A percentile compares a stretch with the other conserved stretches of the same genome.
phyloP scores from a whole-genome alignment of 2,329 filamentous ascomycete species.

The Diaporthe humulicola region DNA sequence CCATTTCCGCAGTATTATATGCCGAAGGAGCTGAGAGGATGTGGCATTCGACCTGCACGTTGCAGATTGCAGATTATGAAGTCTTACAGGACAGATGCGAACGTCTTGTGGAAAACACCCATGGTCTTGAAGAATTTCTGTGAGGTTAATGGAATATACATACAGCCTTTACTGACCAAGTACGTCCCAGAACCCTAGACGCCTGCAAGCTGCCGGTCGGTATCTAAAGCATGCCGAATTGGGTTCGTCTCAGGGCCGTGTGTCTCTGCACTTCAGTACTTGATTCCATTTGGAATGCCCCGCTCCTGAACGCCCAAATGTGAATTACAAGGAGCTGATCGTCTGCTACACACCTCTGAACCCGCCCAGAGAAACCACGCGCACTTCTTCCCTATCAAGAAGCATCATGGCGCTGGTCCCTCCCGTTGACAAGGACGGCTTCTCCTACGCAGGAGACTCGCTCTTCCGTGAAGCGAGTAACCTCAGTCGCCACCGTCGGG shows the following conservation, averaged over 20 bases:
- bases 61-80: neutral
- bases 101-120: neutral
- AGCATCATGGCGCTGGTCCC: slow-evolving; percentile 43
- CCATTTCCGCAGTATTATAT: neutral
- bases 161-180: neutral
- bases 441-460: slow-evolving; percentile 57
- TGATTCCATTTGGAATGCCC: neutral
- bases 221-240: too few relatives aligned
- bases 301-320: neutral
- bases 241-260: neutral
- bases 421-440: slow-evolving; percentile 52
- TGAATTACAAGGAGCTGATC: neutral
- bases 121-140: neutral
- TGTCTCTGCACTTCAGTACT: neutral
- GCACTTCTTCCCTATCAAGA: too few relatives aligned
- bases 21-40: neutral
- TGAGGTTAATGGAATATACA: too few relatives aligned
- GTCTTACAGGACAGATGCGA: too few relatives aligned
- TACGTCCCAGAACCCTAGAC: neutral
- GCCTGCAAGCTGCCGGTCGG: neutral
- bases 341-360: neutral
- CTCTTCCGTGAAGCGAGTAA: slow-evolving; percentile 60
- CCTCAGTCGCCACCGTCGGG: slow-evolving; percentile 60
- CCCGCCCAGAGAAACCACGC: neutral
- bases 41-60: neutral